A percentile compares a stretch with the other conserved stretches of the same genome.
These are phyloP conservation scores for Pachysandra terminalis DNA, from an alignment of 164 flowering plant genomes.

Conservation along the genomic window DNA sequence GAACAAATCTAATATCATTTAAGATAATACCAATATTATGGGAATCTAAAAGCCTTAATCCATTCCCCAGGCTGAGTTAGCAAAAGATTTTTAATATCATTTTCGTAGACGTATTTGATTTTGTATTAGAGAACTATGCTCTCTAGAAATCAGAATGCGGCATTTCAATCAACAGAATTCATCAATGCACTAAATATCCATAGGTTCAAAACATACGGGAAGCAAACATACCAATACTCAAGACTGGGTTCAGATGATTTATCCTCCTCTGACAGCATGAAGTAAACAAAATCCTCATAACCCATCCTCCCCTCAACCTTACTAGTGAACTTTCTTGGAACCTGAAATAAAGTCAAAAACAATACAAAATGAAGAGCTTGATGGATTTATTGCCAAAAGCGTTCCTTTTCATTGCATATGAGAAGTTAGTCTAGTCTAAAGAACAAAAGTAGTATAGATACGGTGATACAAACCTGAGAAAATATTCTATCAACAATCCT, in stretches of 20 bases:
- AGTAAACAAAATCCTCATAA: slow-evolving; percentile 97
- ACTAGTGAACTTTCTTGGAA: slow-evolving; percentile 84
- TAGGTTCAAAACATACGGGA: not conserved
- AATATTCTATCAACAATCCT: slow-evolving; percentile 93
- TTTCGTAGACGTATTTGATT: no score
- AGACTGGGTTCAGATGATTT: slow-evolving; percentile 94
- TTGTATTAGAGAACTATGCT: no score
- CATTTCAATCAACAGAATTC: no score
- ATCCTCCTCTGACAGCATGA: slow-evolving; percentile 94
- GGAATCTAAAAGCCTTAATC: no score
- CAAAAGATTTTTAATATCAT: no score
- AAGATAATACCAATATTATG: no score
- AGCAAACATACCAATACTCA: slow-evolving; percentile 68
- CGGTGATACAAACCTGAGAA: slow-evolving; percentile 69
- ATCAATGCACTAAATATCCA: not conserved
- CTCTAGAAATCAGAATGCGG: no score
- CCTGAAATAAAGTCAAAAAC: slow-evolving; percentile 33
- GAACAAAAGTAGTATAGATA: not conserved
- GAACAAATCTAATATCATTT: no score
- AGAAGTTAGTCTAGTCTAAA: not conserved
- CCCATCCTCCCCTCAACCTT: slow-evolving; percentile 93
- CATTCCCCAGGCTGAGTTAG: no score
- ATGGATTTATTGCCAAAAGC: not conserved
- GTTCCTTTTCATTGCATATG: not conserved
- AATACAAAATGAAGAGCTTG: not conserved